phyloP scores from a whole-genome alignment of 2,329 filamentous ascomycete genomes.

The Ascochyta rabiei region DNA sequence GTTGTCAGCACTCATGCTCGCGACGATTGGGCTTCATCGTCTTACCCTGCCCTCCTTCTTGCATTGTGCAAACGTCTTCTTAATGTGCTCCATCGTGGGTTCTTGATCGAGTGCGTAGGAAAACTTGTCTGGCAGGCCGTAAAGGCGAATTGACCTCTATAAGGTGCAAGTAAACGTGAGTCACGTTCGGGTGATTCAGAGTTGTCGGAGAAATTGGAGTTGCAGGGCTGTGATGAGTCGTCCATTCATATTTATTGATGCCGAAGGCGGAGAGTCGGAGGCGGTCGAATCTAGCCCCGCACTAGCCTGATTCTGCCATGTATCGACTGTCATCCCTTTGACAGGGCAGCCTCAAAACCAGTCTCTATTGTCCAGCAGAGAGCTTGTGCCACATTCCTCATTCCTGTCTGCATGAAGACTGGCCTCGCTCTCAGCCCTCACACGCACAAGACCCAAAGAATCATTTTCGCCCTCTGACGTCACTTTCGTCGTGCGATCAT shows the following conservation, averaged over 20 bases:
- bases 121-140: slow-evolving; percentile 11
- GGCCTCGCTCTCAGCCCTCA: background rate
- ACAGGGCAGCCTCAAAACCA: slow-evolving; percentile 4
- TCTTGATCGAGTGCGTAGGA: background rate
- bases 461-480: slow-evolving; percentile 4
- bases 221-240: slow-evolving; percentile 17
- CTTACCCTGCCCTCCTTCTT: slow-evolving; percentile 56
- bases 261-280: slow-evolving; percentile 26
- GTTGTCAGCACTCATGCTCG: slow-evolving; percentile 14
- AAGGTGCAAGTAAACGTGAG: slow-evolving; percentile 12
- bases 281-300: slow-evolving; percentile 19
- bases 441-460: background rate
- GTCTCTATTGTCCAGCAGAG: background rate
- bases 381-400: background rate
- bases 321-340: slow-evolving; percentile 5
- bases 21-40: background rate
- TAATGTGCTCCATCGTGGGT: slow-evolving; percentile 54
- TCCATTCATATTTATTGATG: slow-evolving; percentile 20
- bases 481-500: slow-evolving; percentile 4
- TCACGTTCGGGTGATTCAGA: slow-evolving; percentile 10
- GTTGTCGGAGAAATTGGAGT: slow-evolving; percentile 11
- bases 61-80: slow-evolving; percentile 57
- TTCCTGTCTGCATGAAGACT: background rate
- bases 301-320: slow-evolving; percentile 15
- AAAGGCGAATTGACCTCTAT: slow-evolving; percentile 17